Evolutionary conservation across 2,329 filamentous ascomycete species (phyloP), one percentile per base, ranked within the genome.

Genomic region (Botrytis byssoidea): DNA sequence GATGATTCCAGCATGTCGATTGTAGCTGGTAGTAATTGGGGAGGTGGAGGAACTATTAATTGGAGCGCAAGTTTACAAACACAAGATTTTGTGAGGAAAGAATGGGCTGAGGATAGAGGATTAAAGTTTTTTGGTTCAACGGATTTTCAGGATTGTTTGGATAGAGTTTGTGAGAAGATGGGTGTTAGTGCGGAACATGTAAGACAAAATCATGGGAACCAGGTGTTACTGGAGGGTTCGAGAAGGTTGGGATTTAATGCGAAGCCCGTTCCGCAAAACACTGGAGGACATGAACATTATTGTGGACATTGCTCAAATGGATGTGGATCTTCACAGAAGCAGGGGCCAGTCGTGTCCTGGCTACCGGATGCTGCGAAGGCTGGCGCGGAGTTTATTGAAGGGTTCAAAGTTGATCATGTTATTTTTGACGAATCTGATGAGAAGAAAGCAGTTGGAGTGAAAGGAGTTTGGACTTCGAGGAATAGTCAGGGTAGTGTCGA

Each of bases 11-110:
- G 87, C 9, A 84, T 91, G 46, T 87, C 84, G 25, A 82, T 95
- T 20, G 81, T 93, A 4, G 88, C 92, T 0, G 95, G 93, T 2
- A 88, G 89, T 73, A 88, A 88, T 46, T 97, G 92, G 89, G 95
- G 95, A 44, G 95, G 95, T 60, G 95, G 95, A 72, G 94, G 94
- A 9, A 94, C 93, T 0, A 83, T 97, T 78, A 98, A 98, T 82
- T 98, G 94, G 94, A 92, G 87, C 79, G 88, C 88, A 14, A 84
- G 84, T 69, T 83, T 90, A 66, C 85, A 87, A 79, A 92, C 93
- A 0, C 93, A 95, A 80, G 89, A 88, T 40, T 92, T 87, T 76
- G 93, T 97, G 1, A 89, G 94, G 5, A 85, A 89, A 77, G 93
- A 97, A 82, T 98, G 95, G 95, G 91, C 93, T 0, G 85, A 88